phyloP scores from a whole-genome alignment of 208 protist genomes.

The Trichomonas gallinae region DNA sequence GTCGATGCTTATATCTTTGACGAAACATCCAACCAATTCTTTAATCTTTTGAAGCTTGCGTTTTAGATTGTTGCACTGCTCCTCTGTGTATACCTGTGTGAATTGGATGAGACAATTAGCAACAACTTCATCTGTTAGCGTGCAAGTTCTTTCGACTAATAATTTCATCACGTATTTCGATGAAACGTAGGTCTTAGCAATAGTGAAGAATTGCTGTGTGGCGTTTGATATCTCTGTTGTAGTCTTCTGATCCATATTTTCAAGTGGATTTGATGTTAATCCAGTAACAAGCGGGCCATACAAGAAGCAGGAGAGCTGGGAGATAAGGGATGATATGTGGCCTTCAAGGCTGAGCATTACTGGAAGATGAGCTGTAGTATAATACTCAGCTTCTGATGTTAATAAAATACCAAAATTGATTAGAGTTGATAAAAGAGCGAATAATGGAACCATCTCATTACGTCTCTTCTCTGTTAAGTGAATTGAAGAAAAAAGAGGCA shows the following conservation, averaged over 20 bases:
- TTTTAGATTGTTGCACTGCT: background rate
- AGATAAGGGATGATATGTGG: background rate
- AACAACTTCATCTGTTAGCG: background rate
- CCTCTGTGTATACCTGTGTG: background rate
- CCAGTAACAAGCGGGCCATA: background rate
- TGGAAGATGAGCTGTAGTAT: background rate
- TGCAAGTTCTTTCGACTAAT: background rate
- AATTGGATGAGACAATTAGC: background rate
- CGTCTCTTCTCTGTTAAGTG: background rate
- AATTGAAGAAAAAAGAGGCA: background rate
- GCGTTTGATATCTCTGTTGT: background rate
- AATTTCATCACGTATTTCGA: background rate
- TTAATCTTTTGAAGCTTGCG: background rate
- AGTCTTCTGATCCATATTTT: background rate
- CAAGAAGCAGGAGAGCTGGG: background rate
- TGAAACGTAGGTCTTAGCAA: background rate
- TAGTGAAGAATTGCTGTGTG: background rate
- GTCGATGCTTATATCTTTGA: background rate
- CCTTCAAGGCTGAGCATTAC: background rate
- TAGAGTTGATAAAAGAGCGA: background rate
- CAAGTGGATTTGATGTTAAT: background rate
- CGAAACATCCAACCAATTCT: background rate
- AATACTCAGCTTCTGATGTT: background rate
- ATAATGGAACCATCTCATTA: background rate
- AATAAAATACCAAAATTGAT: background rate